Conservation (phyloP, 2,329 filamentous ascomycete genomes). For the Emergomyces africanus region DNA sequence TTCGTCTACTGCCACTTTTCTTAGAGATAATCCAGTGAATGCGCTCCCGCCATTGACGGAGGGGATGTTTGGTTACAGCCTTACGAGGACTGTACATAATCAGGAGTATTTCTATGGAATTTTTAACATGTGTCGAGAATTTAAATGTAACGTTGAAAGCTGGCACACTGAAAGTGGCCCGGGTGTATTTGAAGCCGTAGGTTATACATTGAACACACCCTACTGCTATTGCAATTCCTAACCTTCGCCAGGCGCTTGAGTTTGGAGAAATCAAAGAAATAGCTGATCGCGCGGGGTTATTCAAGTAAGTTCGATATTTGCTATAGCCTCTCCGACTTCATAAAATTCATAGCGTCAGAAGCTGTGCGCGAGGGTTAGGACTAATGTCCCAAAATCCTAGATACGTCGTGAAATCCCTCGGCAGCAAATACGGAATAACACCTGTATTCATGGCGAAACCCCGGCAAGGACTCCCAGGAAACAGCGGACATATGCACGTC, state of each 20-base stretch:
- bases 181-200: slow-evolving; percentile 82
- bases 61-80: slow-evolving; percentile 91
- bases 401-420: slow-evolving; percentile 80
- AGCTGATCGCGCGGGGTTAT: slow-evolving; percentile 82
- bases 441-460: slow-evolving; percentile 99
- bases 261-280: slow-evolving; percentile 79
- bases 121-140: slow-evolving; percentile 65
- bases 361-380: background rate
- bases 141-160: slow-evolving; percentile 73
- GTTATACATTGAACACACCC: slow-evolving; percentile 13
- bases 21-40: slow-evolving; percentile 58
- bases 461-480: slow-evolving; percentile 76
- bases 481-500: slow-evolving; percentile 91
- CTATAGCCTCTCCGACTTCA: background rate
- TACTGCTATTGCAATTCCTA: background rate
- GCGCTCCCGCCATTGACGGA: slow-evolving; percentile 71
- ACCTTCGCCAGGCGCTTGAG: slow-evolving; percentile 52
- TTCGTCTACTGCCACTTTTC: slow-evolving; percentile 59
- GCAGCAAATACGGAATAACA: slow-evolving; percentile 76
- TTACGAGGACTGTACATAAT: slow-evolving; percentile 78
- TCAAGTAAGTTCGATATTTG: slow-evolving; percentile 53
- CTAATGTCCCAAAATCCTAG: slow-evolving; percentile 22
- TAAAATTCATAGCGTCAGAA: background rate
- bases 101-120: slow-evolving; percentile 86
- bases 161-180: slow-evolving; percentile 95